Conservation (phyloP, 2,329 filamentous ascomycete genomes). For the Penicillium sclerotigenum region DNA sequence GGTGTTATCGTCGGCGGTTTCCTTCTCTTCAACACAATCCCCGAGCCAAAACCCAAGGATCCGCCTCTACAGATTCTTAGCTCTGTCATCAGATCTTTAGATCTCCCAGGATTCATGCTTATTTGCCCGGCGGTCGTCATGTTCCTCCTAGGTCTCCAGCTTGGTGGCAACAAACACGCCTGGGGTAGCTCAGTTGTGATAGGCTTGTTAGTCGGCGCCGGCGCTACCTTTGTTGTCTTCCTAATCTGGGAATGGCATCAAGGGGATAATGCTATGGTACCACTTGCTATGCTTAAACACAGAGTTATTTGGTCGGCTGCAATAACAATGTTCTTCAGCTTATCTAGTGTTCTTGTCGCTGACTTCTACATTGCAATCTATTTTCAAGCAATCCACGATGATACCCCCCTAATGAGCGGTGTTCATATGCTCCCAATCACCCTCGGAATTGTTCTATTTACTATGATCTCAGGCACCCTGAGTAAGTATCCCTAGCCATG, state of each 20-base stretch:
- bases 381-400: constrained; percentile 41
- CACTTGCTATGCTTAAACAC: constrained; percentile 32
- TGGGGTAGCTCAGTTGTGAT: constrained; percentile 35
- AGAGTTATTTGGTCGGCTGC: constrained; percentile 32
- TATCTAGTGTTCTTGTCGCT: constrained; percentile 25
- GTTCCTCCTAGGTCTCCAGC: constrained; percentile 41
- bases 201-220: constrained; percentile 33
- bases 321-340: constrained; percentile 27
- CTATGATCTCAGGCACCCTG: constrained; percentile 2
- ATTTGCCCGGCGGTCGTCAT: constrained; percentile 34
- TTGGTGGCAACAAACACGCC: constrained; percentile 26
- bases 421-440: constrained; percentile 39
- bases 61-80: constrained; percentile 20
- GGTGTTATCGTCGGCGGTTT: constrained; percentile 28
- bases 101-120: constrained; percentile 37
- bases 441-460: constrained; percentile 5
- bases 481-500: neutral
- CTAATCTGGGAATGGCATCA: constrained; percentile 35
- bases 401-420: constrained; percentile 39
- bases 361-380: constrained; percentile 40
- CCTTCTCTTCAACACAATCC: constrained; percentile 29
- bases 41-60: constrained; percentile 23
- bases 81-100: constrained; percentile 16
- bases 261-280: constrained; percentile 40
- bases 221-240: constrained; percentile 20